Evolutionary conservation across 1,284 basidiomycete genomes (phyloP), one percentile per base, ranked within the genome.

Genomic region (Cryptococcus jaspeensis): DNA sequence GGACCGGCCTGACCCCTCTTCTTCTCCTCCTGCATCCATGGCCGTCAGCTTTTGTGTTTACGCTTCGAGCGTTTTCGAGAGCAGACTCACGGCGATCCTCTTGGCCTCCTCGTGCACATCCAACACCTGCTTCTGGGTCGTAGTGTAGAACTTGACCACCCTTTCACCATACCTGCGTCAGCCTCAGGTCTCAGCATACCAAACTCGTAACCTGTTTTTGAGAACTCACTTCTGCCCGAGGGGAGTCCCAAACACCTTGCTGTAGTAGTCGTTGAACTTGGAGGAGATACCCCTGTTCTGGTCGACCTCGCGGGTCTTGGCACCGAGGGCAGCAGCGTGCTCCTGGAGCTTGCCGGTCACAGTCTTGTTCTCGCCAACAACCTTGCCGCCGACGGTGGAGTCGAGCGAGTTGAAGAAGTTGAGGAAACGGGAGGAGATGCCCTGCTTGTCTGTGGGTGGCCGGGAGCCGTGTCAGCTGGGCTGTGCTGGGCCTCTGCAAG

Each of bases 391-490:
- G 47, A 90, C 76, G 8, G 81, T 81, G 50, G 81, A 80, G 76
- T 93, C 90, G 51, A 95, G 69, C 28, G 79, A 75, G 40, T 85
- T 80, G 74, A 95, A 82, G 77, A 90, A 96, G 37, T 80, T 75
- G 44, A 94, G 78, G 84, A 96, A 96, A 46, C 84, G 84, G 57
- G 82, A 80, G 9, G 91, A 94, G 67, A 96, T 96, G 37, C 93
- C 93, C 66, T 89, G 85, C 74, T 90, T 85, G 55, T 82, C 88
- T 90, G 61, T 13, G 22, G 38, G 13, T 20, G 20, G 36, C 22
- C 0, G 40, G 12, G 13, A 23, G 16, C 15, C n/a, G 20, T 38
- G 37, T 47, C 32, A 47, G 37, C 36, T 4, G 5, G 11, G 3
- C 39, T 45, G 38, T 18, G n/a, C 15, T 51, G 38, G 3, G n/a